These are phyloP conservation scores for Globisporangium orthogonon DNA, from an alignment of 352 stramenopile species.

Conservation along the genomic window DNA sequence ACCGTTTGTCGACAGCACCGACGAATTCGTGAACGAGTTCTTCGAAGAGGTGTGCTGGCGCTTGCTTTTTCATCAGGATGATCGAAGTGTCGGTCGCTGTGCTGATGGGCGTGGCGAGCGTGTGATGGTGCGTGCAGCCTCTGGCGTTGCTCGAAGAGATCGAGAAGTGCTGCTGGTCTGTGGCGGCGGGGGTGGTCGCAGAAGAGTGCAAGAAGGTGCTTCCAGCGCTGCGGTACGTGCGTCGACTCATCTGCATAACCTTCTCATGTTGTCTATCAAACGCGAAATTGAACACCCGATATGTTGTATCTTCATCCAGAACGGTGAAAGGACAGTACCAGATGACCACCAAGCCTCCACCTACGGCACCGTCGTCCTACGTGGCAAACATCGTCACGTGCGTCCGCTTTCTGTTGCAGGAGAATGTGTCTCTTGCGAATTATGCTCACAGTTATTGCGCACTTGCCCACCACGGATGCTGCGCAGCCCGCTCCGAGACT, in stretches of 20 bases:
- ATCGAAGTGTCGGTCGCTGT: not conserved
- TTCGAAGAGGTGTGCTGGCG: slow-evolving; percentile 28
- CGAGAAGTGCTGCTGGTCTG: slow-evolving; percentile 61
- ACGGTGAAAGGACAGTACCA: slow-evolving; percentile 88
- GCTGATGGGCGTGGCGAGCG: not conserved
- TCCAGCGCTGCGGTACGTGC: slow-evolving; percentile 61
- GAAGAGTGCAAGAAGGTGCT: slow-evolving; percentile 86
- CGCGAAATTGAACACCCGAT: not conserved
- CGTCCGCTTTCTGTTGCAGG: not conserved
- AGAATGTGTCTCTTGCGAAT: too few relatives aligned
- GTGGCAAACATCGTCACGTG: slow-evolving; percentile 58
- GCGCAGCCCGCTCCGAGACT: slow-evolving; percentile 46
- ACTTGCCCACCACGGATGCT: not conserved
- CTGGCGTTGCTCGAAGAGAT: slow-evolving; percentile 31
- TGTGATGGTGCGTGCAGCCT: slow-evolving; percentile 18
- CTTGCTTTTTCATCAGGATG: not conserved
- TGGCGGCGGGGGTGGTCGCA: slow-evolving; percentile 43
- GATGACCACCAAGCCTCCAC: slow-evolving; percentile 84
- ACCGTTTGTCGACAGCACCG: slow-evolving; percentile 34
- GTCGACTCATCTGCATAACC: not conserved
- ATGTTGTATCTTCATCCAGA: slow-evolving; percentile 17
- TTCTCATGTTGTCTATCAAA: not conserved
- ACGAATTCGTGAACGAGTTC: slow-evolving; percentile 39
- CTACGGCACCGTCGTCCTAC: slow-evolving; percentile 64
- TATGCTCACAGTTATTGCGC: not conserved